Conservation (phyloP, 2,329 filamentous ascomycete genomes). For the Scorias spongiosa region DNA sequence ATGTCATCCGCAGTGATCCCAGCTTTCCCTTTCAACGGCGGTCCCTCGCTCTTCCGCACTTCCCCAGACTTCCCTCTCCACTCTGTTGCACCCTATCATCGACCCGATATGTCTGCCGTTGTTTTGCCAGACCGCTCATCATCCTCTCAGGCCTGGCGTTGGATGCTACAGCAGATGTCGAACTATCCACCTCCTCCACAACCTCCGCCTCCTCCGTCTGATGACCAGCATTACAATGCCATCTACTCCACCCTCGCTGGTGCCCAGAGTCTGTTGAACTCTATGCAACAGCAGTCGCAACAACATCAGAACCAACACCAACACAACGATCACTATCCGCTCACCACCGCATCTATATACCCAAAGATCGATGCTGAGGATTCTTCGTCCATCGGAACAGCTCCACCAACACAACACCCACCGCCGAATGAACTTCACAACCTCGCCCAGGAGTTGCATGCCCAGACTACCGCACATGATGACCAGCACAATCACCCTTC, state of each 20-base stretch:
- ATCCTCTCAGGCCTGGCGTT: constrained; percentile 19
- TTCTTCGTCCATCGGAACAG: constrained; percentile 1
- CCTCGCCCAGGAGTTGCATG: constrained; percentile 15
- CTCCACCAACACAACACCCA: constrained; percentile 3
- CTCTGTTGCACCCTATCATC: not conserved
- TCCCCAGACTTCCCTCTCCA: not conserved
- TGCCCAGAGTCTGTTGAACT: constrained; percentile 18
- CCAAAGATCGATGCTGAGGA: constrained; percentile 19
- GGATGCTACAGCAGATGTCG: constrained; percentile 22
- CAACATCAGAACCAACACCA: too few relatives aligned
- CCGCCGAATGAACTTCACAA: constrained; percentile 17
- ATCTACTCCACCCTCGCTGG: constrained; percentile 17
- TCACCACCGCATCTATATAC: constrained; percentile 18
- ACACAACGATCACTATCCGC: constrained; percentile 13
- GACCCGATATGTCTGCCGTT: constrained; percentile 17
- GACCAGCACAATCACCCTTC: constrained; percentile 12
- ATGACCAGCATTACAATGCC: constrained; percentile 21
- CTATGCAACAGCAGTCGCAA: constrained; percentile 11
- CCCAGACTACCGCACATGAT: constrained; percentile 15
- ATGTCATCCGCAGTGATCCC: too few relatives aligned
- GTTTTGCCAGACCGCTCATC: constrained; percentile 19
- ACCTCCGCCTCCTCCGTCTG: constrained; percentile 19
- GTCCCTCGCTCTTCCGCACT: not conserved
- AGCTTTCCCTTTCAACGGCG: too few relatives aligned
- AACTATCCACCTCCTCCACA: constrained; percentile 21